Evolutionary conservation across 2,329 filamentous ascomycete species (phyloP).

Genomic region (Escovopsis weberi): DNA sequence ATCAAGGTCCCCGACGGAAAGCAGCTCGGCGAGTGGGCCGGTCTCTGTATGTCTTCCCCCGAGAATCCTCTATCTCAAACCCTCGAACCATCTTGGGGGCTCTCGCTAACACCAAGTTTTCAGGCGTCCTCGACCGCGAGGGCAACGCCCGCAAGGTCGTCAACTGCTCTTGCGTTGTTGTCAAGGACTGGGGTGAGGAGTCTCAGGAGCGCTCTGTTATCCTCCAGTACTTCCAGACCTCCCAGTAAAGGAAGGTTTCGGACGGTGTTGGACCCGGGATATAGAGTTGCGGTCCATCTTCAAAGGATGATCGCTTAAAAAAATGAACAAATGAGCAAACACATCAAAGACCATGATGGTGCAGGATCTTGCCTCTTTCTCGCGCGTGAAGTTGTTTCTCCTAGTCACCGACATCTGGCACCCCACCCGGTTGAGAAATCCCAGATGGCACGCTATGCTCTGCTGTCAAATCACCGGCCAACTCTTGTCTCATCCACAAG

Average conservation of each 20-base stretch:
- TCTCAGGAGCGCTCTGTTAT: slow-evolving; percentile 97
- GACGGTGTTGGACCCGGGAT: slow-evolving; percentile 20
- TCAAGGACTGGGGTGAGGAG: slow-evolving; percentile 99
- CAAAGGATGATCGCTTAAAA: slow-evolving; percentile 17
- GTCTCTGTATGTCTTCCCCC: slow-evolving; percentile 69
- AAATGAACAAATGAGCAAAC: slow-evolving; percentile 26
- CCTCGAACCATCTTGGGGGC: no score
- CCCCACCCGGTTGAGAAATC: no score
- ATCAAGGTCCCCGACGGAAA: slow-evolving; percentile 99
- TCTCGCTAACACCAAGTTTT: slow-evolving; percentile 7
- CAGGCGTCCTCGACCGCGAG: slow-evolving; percentile 96
- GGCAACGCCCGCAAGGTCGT: slow-evolving; percentile 99
- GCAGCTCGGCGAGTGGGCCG: slow-evolving; percentile 99
- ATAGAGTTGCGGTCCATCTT: slow-evolving; percentile 25
- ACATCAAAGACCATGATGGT: slow-evolving; percentile 1
- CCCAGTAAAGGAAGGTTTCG: slow-evolving; percentile 36
- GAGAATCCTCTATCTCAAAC: slow-evolving; percentile 12
- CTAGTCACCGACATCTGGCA: no score
- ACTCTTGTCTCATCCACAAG: not conserved
- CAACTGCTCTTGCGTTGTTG: slow-evolving; percentile 99
- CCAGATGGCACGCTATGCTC: not conserved
- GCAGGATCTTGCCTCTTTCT: not conserved
- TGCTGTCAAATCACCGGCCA: not conserved
- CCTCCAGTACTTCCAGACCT: slow-evolving; percentile 99
- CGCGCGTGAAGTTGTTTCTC: no score